Conservation (phyloP, 164 flowering plant genomes). For the Macadamia tetraphylla region DNA sequence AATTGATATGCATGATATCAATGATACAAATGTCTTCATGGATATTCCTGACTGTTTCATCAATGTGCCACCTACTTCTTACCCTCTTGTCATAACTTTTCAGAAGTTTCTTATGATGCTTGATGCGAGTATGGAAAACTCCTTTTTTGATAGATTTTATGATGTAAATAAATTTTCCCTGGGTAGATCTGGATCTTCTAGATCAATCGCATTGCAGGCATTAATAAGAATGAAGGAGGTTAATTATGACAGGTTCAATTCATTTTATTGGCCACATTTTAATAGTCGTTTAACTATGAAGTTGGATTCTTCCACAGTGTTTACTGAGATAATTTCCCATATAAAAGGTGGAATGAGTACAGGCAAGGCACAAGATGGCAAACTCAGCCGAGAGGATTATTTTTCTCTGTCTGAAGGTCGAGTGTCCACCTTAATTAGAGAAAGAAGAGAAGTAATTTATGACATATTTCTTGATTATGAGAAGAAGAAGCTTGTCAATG, state of each 20-base stretch:
- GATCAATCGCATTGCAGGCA: slow-evolving; percentile 39
- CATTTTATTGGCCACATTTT: slow-evolving; percentile 77
- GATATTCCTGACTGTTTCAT: slow-evolving; percentile 56
- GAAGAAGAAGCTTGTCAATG: slow-evolving; percentile 40
- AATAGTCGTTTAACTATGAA: slow-evolving; percentile 38
- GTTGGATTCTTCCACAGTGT: slow-evolving; percentile 62
- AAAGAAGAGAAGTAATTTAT: slow-evolving; percentile 46
- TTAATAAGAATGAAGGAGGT: slow-evolving; percentile 53
- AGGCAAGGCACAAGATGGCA: slow-evolving; percentile 28
- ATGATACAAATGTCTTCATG: slow-evolving; percentile 25
- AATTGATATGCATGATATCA: slow-evolving; percentile 33
- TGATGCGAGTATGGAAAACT: slow-evolving; percentile 52
- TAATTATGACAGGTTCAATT: slow-evolving; percentile 43
- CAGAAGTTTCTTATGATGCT: slow-evolving; percentile 77
- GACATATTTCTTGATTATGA: slow-evolving; percentile 57
- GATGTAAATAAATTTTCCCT: slow-evolving; percentile 17
- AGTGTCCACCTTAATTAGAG: slow-evolving; percentile 33
- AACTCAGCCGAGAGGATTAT: slow-evolving; percentile 41
- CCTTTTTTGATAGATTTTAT: slow-evolving; percentile 55
- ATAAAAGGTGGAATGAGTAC: slow-evolving; percentile 56
- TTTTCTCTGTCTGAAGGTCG: slow-evolving; percentile 38
- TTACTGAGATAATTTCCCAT: slow-evolving; percentile 68
- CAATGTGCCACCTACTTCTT: slow-evolving; percentile 33
- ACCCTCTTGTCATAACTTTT: slow-evolving; percentile 71
- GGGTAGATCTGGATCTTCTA: slow-evolving; percentile 14